Conservation (phyloP, 2,329 filamentous ascomycete genomes). For the Cylindrodendrum hubeiense region DNA sequence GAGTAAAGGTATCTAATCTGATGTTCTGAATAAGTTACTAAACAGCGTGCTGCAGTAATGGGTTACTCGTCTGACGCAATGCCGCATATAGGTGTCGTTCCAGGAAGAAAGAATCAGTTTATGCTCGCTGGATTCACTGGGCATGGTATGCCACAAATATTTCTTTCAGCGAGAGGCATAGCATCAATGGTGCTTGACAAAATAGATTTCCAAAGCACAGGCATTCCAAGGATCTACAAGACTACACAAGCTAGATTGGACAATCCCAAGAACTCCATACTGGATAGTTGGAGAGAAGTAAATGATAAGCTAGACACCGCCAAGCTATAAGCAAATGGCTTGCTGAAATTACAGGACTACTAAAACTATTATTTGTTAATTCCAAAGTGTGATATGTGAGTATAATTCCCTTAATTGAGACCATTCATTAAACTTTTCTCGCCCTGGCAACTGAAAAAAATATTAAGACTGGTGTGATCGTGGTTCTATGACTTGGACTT, state of each 20-base stretch:
- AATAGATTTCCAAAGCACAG: constrained; percentile 5
- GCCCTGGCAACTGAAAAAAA: too few relatives aligned
- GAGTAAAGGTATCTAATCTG: not conserved
- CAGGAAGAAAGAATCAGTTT: constrained; percentile 51
- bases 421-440: too few relatives aligned
- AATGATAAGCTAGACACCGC: constrained; percentile 1
- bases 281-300: constrained; percentile 10
- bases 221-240: constrained; percentile 14
- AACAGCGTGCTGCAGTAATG: constrained; percentile 49
- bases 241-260: constrained; percentile 13
- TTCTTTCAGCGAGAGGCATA: constrained; percentile 41
- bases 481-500: too few relatives aligned
- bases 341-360: not conserved
- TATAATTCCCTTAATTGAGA: not conserved
- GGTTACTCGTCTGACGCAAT: constrained; percentile 56
- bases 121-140: constrained; percentile 64
- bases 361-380: not conserved
- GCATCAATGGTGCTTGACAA: constrained; percentile 14
- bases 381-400: not conserved
- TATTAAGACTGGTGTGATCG: too few relatives aligned
- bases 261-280: constrained; percentile 10
- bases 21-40: not conserved
- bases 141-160: constrained; percentile 64
- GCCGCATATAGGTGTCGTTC: constrained; percentile 59
- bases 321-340: not conserved